These are phyloP conservation scores for Climacium dendroides DNA, from an alignment of 225 moss, liverwort and hornwort species.

Conservation along the genomic window DNA sequence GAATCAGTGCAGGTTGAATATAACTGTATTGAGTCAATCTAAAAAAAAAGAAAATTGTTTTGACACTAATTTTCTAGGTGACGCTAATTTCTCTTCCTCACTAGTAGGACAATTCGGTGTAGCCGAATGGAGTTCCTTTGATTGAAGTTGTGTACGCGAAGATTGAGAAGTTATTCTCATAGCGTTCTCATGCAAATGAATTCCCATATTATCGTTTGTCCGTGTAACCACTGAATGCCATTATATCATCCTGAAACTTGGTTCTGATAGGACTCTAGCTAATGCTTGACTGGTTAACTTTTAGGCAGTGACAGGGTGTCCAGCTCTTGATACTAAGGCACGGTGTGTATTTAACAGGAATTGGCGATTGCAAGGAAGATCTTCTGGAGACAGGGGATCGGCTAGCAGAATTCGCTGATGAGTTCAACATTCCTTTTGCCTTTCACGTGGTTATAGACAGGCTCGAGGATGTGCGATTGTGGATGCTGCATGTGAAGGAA, in stretches of 20 bases:
- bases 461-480: conserved; percentile 83
- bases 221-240: neutral
- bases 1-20: neutral
- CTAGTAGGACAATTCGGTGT: neutral
- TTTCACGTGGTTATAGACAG: conserved; percentile 91
- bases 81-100: neutral
- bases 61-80: neutral
- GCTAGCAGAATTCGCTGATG: conserved; percentile 84
- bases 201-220: neutral
- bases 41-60: neutral
- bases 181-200: neutral
- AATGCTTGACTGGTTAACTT: neutral
- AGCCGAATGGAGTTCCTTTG: neutral
- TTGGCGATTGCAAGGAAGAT: conserved; percentile 96
- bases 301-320: neutral
- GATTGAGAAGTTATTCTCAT: neutral
- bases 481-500: conserved; percentile 99
- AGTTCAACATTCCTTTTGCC: conserved; percentile 71
- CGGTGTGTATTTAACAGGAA: conserved; percentile 5
- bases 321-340: neutral
- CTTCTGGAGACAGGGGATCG: conserved; percentile 90
- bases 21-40: neutral
- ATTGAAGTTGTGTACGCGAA: neutral
- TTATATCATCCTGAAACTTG: neutral
- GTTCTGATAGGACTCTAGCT: neutral